Conservation (phyloP, 2,329 filamentous ascomycete genomes). For the Xenosphaeropsis pyriputrescens region DNA sequence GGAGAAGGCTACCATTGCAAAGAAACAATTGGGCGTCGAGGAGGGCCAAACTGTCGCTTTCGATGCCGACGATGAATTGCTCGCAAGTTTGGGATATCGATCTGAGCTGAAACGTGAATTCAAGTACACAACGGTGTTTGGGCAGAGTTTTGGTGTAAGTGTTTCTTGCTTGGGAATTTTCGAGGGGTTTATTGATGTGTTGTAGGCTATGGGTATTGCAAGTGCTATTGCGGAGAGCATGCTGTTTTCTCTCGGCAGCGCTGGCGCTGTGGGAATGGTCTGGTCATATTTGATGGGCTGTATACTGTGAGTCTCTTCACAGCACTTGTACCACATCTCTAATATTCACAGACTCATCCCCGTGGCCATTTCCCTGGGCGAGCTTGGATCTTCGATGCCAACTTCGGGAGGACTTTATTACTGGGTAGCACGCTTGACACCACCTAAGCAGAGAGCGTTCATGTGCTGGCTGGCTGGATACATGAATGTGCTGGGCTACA, state of each 20-base stretch:
- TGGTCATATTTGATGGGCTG: slow-evolving; percentile 17
- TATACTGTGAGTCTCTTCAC: slow-evolving; percentile 4
- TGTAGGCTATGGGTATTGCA: slow-evolving; percentile 16
- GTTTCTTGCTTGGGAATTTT: too few relatives aligned
- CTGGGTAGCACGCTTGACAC: slow-evolving; percentile 18
- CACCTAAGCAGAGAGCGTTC: slow-evolving; percentile 13
- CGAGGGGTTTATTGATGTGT: too few relatives aligned
- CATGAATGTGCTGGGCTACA: slow-evolving; percentile 19
- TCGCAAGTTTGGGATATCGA: slow-evolving; percentile 15
- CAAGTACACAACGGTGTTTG: slow-evolving; percentile 16
- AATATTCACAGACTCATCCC: slow-evolving; percentile 9
- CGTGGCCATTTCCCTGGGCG: slow-evolving; percentile 16
- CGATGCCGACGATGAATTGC: slow-evolving; percentile 13
- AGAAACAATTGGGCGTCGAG: too few relatives aligned
- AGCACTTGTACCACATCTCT: too few relatives aligned
- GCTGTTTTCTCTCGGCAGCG: slow-evolving; percentile 15
- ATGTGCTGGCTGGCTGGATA: slow-evolving; percentile 20
- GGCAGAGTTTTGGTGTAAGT: slow-evolving; percentile 14
- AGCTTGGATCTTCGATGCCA: slow-evolving; percentile 17
- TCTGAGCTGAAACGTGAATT: slow-evolving; percentile 18
- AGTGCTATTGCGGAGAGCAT: slow-evolving; percentile 18
- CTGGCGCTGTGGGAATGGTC: slow-evolving; percentile 15
- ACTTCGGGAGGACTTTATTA: slow-evolving; percentile 18
- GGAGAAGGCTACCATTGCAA: too few relatives aligned
- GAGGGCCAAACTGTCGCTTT: slow-evolving; percentile 1